Base-by-base conservation (phyloP, 192 early-diverging fungal species). In the Rhizoclosmatium sp. region DNA sequence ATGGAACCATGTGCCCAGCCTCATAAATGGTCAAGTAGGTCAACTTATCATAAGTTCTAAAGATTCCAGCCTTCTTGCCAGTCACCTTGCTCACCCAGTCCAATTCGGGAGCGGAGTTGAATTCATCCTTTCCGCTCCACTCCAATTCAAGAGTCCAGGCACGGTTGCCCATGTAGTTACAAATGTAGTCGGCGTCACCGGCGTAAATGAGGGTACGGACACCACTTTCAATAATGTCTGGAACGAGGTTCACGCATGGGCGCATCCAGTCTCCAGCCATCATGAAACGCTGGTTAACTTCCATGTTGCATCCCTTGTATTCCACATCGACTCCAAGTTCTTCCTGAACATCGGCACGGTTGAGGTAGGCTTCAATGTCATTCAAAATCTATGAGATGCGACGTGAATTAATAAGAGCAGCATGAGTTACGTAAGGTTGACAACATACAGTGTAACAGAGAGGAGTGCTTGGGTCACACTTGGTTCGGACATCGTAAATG, bases 111-210 rank as follows among this genome's bases (percentile, higher is more conserved):
- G 92, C 92, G 45, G 81, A 80, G 48, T 87, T 82, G 87, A 95
- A 95, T 31, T 86, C 92, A 1, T 84, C 70, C 81, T 91, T 85
- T 47, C 95, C 94, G 62, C 82, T 82, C 98, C 98, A 99, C 48
- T 92, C 89, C 21, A 99, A 85, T 47, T 91, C 93, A 51, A 93
- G 79, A 3, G 93, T 82, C 96, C 96, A 98, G 0, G 92, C 94
- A 90, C 96, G 95, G 89, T 97, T 97, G 69, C 94, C 93, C 69
- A 90, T 86, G 59, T 65, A 95, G 85, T 95, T 95, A 90, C 95
- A 97, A 76, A 96, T 96, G 82, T 91, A 97, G 84, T 97, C 96
- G 2, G 94, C 94, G 71, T 97, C 96, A 48, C 97, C 97, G 73
- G 94, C 93, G 84, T 97, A 98, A 40, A 99, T 87, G 49, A 99